Percentiles rank a stretch among this genome's conserved stretches.
Evolutionary conservation across 768 basidiomycete genomes (phyloP).

Genomic region (Lactarius trivialis): DNA sequence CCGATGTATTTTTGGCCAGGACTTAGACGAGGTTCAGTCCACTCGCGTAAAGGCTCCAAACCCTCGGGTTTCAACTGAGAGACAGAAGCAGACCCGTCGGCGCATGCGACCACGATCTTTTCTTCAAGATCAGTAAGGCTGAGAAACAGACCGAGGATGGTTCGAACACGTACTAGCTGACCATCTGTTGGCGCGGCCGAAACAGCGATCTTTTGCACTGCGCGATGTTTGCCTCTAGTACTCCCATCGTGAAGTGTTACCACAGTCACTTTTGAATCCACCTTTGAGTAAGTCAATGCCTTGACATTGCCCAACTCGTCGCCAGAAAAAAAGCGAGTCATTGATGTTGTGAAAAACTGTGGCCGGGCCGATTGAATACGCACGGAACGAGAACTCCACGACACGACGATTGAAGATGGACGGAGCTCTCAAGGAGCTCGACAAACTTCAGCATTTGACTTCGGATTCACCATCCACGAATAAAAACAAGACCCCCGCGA

Average conservation of each 20-base stretch:
- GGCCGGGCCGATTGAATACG: background rate
- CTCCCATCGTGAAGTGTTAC: constrained; percentile 33
- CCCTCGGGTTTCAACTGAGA: constrained; percentile 38
- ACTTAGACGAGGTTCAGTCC: constrained; percentile 61
- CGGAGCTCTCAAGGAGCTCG: constrained; percentile 67
- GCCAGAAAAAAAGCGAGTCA: constrained; percentile 67
- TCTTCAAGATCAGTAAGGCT: constrained; percentile 33
- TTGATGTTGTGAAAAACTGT: constrained; percentile 24
- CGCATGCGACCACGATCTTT: constrained; percentile 62
- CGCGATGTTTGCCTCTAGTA: constrained; percentile 30
- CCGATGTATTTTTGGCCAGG: constrained; percentile 54
- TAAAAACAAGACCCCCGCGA: constrained; percentile 45
- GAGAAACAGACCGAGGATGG: background rate
- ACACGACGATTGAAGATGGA: constrained; percentile 53
- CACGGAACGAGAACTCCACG: no score
- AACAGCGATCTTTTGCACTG: constrained; percentile 37
- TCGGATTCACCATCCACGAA: constrained; percentile 36
- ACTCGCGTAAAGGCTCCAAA: constrained; percentile 39
- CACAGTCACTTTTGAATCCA: constrained; percentile 32
- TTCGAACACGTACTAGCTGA: constrained; percentile 11
- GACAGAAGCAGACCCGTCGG: constrained; percentile 48
- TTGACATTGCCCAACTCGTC: constrained; percentile 79
- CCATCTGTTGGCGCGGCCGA: constrained; percentile 1
- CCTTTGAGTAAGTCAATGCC: constrained; percentile 39
- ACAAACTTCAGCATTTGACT: constrained; percentile 64